A percentile compares a stretch with the other conserved stretches of the same genome.
phyloP scores from a whole-genome alignment of 2,329 filamentous ascomycete genomes.

The Aureobasidium sp. region DNA sequence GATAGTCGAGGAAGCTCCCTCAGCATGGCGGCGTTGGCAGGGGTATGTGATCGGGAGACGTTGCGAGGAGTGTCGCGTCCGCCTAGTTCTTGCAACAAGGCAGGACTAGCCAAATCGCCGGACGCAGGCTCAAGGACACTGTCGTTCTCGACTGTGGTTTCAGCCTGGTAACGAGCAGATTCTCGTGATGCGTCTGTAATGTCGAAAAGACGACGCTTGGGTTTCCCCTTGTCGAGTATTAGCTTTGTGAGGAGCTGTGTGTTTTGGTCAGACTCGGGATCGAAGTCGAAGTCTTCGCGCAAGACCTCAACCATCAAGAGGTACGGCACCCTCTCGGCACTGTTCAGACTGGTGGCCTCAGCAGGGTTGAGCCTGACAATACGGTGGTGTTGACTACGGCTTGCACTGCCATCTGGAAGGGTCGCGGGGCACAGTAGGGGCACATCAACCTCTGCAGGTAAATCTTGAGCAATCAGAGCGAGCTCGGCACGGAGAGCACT shows the following conservation, averaged over 20 bases:
- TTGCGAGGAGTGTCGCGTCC: constrained; percentile 37
- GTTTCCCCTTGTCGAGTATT: constrained; percentile 56
- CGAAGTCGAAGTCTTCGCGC: constrained; percentile 73
- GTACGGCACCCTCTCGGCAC: constrained; percentile 78
- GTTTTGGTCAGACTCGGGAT: constrained; percentile 66
- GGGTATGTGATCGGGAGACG: constrained; percentile 12
- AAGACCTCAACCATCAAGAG: constrained; percentile 77
- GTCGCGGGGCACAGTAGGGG: constrained; percentile 72
- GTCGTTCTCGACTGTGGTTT: constrained; percentile 44
- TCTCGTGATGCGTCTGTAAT: constrained; percentile 53
- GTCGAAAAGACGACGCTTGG: constrained; percentile 43
- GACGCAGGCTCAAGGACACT: constrained; percentile 78
- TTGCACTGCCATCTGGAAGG: constrained; percentile 61
- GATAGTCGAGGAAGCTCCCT: constrained; percentile 46
- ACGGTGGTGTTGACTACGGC: constrained; percentile 68
- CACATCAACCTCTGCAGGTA: constrained; percentile 76
- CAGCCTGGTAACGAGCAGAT: constrained; percentile 28
- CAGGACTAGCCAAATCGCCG: constrained; percentile 68
- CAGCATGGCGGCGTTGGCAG: constrained; percentile 16
- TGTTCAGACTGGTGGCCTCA: constrained; percentile 77
- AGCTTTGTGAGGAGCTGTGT: constrained; percentile 54
- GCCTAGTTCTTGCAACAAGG: constrained; percentile 50
- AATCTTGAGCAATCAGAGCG: constrained; percentile 68
- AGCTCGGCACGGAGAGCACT: constrained; percentile 75
- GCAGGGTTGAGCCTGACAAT: constrained; percentile 77